Conservation (phyloP, 495 filamentous ascomycete genomes). For the Apodospora peruviana region DNA sequence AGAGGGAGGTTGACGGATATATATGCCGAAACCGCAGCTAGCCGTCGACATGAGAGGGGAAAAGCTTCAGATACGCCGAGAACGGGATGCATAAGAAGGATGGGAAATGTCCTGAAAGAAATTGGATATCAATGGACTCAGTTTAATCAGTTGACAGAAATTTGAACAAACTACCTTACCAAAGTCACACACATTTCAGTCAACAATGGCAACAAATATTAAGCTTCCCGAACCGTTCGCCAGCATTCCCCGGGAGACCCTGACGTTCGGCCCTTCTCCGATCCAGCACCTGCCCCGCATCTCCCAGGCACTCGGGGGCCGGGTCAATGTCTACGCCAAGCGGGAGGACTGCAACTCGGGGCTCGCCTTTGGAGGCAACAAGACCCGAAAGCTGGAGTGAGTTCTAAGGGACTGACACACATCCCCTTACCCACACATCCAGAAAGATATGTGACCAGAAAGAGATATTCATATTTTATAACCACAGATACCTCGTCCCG, state of each 20-base stretch:
- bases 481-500: constrained; percentile 43
- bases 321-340: constrained; percentile 55
- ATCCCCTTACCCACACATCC: background rate
- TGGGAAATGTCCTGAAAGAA: no score
- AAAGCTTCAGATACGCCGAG: no score
- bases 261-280: constrained; percentile 56
- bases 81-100: no score
- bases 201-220: constrained; percentile 16
- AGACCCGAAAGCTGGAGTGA: constrained; percentile 61
- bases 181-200: no score
- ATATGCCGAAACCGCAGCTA: no score
- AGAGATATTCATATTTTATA: background rate
- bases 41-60: no score
- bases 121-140: no score
- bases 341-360: constrained; percentile 59
- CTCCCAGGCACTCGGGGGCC: constrained; percentile 45
- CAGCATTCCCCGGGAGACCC: constrained; percentile 46
- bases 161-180: no score
- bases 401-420: background rate
- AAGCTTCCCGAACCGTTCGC: constrained; percentile 52
- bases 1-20: no score
- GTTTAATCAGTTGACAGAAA: no score
- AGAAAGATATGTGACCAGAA: background rate
- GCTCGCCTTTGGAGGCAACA: constrained; percentile 61
- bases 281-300: constrained; percentile 57